Base-by-base conservation (phyloP, 1,284 basidiomycete species). In the Fomes fomentarius region DNA sequence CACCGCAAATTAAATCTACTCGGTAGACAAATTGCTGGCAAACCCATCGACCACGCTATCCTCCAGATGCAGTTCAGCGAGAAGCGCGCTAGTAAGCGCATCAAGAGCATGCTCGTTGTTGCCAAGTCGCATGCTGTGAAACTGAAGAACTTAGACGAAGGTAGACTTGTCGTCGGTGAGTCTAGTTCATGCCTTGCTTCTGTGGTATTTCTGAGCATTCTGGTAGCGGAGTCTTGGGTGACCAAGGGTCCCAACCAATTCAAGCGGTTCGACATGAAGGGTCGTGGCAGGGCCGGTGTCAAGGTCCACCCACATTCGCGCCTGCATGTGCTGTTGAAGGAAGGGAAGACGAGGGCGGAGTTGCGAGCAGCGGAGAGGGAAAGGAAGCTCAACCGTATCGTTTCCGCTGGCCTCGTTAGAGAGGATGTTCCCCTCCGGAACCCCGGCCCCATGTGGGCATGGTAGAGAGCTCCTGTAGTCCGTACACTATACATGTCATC, bases 41-140 rank as follows among this genome's bases (percentile, higher is more conserved):
- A 93, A 64, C 93, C 94, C 12, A 87, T 96, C 55, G 95, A 98
- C 74, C 87, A 91, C 67, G 96, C 96, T 24, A 96, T 99, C 67
- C 76, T 98, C 47, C 96, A 99, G 69, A 96, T 98, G 91, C 85
- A 92, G 69, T 97, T 98, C 72, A 91, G 89, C 63, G 87, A 95
- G 71, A 98, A 98, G 75, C 83, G 94, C 14, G 93, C 91, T 10
- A 89, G 92, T 53, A 83, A 79, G 41, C 85, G 93, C 58, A 85
- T 99, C 53, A 88, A 94, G 81, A 91, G 87, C 63, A 95, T 95
- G 79, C 80, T 98, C 42, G 88, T 84, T 5, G 82, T 93, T 4
- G 96, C 95, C 9, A 88, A 93, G 66, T 86, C 94, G 66, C 93
- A 96, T 67, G 96, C 96, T 0, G 74, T 75, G 28, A 79, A 84